Evolutionary conservation across 352 stramenopile species (phyloP).

Genomic region (Thalassiosira ordinaria): DNA sequence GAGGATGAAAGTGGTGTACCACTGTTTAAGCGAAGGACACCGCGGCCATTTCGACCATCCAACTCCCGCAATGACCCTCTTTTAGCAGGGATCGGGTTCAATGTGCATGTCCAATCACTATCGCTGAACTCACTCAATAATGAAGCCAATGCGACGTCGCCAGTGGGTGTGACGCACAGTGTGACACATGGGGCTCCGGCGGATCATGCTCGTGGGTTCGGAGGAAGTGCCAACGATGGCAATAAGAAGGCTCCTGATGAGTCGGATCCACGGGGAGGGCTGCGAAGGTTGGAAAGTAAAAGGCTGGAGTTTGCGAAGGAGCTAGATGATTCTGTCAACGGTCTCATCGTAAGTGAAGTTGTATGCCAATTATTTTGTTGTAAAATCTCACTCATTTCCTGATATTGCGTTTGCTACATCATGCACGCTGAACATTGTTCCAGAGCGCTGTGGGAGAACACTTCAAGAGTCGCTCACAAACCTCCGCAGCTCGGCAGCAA

Average conservation of each 20-base stretch:
- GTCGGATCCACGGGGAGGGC: conserved; percentile 55
- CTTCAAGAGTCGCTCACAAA: conserved; percentile 47
- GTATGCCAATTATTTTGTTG: too few relatives aligned
- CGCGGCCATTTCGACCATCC: conserved; percentile 74
- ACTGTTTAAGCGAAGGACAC: conserved; percentile 65
- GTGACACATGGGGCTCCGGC: conserved; percentile 80
- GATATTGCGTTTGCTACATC: too few relatives aligned
- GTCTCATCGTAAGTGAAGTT: conserved; percentile 66
- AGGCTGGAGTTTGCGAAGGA: conserved; percentile 61
- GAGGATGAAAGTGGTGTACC: conserved; percentile 45
- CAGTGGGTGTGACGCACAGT: conserved; percentile 67
- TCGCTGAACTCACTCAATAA: conserved; percentile 65
- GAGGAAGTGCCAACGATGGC: conserved; percentile 20
- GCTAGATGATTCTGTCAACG: conserved; percentile 54
- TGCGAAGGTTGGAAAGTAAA: conserved; percentile 72
- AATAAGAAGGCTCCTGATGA: conserved; percentile 26
- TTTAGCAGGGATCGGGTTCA: conserved; percentile 81
- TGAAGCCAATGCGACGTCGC: conserved; percentile 10
- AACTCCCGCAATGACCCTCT: conserved; percentile 57
- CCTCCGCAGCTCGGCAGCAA: conserved; percentile 34
- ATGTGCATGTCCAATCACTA: conserved; percentile 77
- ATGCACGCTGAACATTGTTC: conserved; percentile 4
- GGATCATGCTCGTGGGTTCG: conserved; percentile 84
- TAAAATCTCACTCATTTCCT: too few relatives aligned
- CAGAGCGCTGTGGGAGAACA: conserved; percentile 45